phyloP scores from a whole-genome alignment of 1,284 basidiomycete species.

The Dichomitus squalens region DNA sequence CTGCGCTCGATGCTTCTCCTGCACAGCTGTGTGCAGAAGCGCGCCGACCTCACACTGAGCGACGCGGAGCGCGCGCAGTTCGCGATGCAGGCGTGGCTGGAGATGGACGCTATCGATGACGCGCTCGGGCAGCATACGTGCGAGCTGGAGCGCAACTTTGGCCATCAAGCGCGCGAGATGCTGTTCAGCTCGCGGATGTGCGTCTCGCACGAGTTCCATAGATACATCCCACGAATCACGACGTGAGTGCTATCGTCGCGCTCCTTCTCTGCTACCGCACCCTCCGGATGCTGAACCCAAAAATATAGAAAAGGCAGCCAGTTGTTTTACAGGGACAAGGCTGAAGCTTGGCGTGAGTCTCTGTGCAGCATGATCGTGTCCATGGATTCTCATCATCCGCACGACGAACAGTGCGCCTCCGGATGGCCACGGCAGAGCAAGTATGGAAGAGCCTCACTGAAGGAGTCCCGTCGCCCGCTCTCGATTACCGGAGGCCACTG shows the following conservation, averaged over 20 bases:
- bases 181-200: slow-evolving; percentile 75
- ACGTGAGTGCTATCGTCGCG: slow-evolving; percentile 43
- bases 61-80: slow-evolving; percentile 59
- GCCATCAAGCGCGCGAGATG: slow-evolving; percentile 70
- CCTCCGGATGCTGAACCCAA: not conserved
- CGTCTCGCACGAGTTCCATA: slow-evolving; percentile 69
- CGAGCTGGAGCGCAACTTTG: slow-evolving; percentile 60
- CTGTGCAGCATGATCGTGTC: not conserved
- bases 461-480: slow-evolving; percentile 50
- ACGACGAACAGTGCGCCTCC: slow-evolving; percentile 4
- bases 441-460: not conserved
- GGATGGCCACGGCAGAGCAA: not conserved
- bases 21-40: slow-evolving; percentile 66
- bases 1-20: slow-evolving; percentile 68
- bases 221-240: slow-evolving; percentile 60
- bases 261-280: not conserved
- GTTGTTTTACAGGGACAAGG: slow-evolving; percentile 61
- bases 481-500: slow-evolving; percentile 49
- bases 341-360: slow-evolving; percentile 70
- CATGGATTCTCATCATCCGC: not conserved
- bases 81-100: slow-evolving; percentile 68
- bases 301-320: slow-evolving; percentile 15
- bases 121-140: slow-evolving; percentile 68
- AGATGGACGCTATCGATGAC: slow-evolving; percentile 64
- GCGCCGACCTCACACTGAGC: slow-evolving; percentile 40